Evolutionary conservation across 306 rosid genomes (phyloP).

Genomic region (Ormosia semicastrata): DNA sequence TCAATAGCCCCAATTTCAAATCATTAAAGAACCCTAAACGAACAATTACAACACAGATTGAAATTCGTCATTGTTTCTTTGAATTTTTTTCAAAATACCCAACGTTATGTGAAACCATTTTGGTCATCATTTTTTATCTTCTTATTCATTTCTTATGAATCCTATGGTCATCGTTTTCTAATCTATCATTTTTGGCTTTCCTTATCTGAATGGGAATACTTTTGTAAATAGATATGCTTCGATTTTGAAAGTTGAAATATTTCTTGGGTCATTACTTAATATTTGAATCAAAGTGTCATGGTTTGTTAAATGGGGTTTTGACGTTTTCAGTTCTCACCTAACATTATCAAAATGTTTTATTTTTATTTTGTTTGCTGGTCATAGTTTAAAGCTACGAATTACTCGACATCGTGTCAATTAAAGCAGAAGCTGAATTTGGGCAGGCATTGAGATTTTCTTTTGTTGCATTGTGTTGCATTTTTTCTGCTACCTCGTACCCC

Average conservation of each 20-base stretch:
- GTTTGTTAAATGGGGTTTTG: neutral
- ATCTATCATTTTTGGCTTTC: neutral
- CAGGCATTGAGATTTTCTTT: conserved; percentile 3
- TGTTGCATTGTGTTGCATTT: neutral
- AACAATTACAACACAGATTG: too few relatives aligned
- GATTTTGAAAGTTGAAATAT: neutral
- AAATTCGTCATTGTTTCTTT: too few relatives aligned
- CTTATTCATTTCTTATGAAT: neutral
- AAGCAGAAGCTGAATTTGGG: neutral
- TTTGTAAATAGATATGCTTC: conserved; percentile 15
- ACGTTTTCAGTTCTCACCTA: neutral
- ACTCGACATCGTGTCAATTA: neutral
- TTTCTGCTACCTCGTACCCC: neutral
- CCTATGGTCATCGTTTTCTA: neutral
- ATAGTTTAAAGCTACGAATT: neutral
- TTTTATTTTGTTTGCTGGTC: neutral
- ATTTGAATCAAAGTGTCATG: neutral
- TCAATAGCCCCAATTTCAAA: too few relatives aligned
- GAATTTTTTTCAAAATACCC: neutral
- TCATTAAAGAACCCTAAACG: too few relatives aligned
- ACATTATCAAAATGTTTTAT: neutral
- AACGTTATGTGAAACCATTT: too few relatives aligned
- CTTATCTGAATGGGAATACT: neutral
- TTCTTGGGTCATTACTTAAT: neutral
- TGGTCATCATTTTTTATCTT: neutral